Evolutionary conservation across 306 rosid species (phyloP).

Genomic region (Corylus avellana): DNA sequence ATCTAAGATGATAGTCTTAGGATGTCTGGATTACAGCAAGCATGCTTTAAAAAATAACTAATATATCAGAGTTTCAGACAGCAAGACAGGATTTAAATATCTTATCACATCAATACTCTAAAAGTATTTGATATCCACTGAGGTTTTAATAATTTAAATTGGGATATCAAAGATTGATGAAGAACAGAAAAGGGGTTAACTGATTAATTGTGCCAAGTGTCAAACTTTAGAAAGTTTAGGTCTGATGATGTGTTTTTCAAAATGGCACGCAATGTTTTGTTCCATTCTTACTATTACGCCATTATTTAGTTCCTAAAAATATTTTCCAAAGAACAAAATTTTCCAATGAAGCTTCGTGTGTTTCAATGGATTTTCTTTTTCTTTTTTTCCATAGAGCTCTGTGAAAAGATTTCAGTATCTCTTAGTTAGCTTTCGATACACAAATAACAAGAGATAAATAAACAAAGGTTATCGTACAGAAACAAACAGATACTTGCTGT

Average conservation of each 20-base stretch:
- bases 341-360: no score
- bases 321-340: background rate
- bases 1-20: background rate
- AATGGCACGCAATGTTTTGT: background rate
- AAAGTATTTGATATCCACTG: background rate
- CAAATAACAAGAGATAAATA: no score
- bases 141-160: background rate
- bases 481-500: background rate
- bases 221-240: background rate
- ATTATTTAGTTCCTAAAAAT: background rate
- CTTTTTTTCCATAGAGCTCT: background rate
- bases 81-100: background rate
- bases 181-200: background rate
- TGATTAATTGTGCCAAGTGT: slow-evolving; percentile 1
- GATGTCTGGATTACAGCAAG: slow-evolving; percentile 2
- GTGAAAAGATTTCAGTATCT: background rate
- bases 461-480: background rate
- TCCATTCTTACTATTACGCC: background rate
- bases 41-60: background rate
- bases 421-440: background rate
- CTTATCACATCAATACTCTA: background rate
- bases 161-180: background rate
- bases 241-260: background rate
- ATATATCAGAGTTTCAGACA: background rate
- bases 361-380: no score